Evolutionary conservation across 176 grass and related monocot genomes (phyloP).

Genomic region (Aegilops tauschii): DNA sequence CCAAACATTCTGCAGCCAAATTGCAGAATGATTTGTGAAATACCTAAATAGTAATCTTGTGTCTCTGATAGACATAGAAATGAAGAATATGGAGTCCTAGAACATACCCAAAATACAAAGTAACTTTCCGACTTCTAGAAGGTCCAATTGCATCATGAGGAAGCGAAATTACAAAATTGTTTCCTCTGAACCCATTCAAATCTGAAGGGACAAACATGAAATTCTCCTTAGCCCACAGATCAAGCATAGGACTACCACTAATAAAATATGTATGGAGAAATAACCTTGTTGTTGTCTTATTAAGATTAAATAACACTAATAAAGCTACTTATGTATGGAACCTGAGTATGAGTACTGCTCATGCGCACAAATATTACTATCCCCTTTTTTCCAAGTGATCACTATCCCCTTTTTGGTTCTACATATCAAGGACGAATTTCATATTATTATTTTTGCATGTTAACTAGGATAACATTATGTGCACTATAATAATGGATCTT

Average conservation of each 20-base stretch:
- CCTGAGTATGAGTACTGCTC: not conserved
- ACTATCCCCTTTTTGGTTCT: not conserved
- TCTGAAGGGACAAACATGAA: conserved; percentile 14
- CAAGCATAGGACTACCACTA: not conserved
- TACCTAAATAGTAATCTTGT: not conserved
- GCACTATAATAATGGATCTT: not conserved
- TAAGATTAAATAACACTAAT: not conserved
- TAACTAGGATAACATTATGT: not conserved
- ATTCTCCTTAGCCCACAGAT: conserved; percentile 4
- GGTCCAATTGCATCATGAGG: not conserved
- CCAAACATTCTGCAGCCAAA: conserved; percentile 12
- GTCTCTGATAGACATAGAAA: conserved; percentile 11
- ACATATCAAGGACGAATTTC: not conserved
- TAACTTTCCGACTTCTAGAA: not conserved
- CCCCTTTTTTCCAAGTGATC: not conserved
- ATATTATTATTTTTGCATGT: not conserved
- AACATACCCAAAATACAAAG: not conserved
- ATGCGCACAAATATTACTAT: not conserved
- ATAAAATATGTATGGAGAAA: conserved; percentile 20
- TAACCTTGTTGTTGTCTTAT: not conserved
- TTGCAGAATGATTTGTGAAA: not conserved
- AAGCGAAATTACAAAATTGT: conserved; percentile 19
- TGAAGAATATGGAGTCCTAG: not conserved
- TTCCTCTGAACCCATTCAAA: not conserved
- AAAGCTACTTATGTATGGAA: not conserved